phyloP scores from a whole-genome alignment of 306 rosid species.

The Acacia acuminata region DNA sequence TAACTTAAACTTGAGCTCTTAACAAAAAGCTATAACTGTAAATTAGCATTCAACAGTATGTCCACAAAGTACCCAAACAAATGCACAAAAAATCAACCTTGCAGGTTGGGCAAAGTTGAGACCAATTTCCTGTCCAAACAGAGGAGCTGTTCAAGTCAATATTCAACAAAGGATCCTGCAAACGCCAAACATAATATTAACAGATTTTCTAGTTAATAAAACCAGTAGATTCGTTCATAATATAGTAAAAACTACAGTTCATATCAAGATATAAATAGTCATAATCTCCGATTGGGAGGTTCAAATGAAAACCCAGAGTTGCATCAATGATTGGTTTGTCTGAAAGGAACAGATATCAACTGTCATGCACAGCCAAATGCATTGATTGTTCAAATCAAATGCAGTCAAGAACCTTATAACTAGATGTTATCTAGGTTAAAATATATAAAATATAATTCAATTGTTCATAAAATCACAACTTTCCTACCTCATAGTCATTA shows the following conservation, averaged over 20 bases:
- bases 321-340: slow-evolving; percentile 24
- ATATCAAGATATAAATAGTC: slow-evolving; percentile 26
- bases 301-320: slow-evolving; percentile 14
- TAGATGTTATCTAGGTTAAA: slow-evolving; percentile 15
- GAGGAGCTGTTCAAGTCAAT: slow-evolving; percentile 76
- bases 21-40: slow-evolving; percentile 20
- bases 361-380: slow-evolving; percentile 1
- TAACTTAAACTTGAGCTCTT: slow-evolving; percentile 32
- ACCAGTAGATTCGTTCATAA: neutral
- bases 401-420: slow-evolving; percentile 12
- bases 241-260: neutral
- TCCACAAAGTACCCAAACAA: slow-evolving; percentile 25
- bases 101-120: slow-evolving; percentile 98
- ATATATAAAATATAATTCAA: neutral
- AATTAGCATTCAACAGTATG: slow-evolving; percentile 12
- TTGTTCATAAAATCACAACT: neutral
- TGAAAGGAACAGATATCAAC: neutral
- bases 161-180: slow-evolving; percentile 83
- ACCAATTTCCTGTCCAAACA: slow-evolving; percentile 93
- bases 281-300: slow-evolving; percentile 9
- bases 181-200: slow-evolving; percentile 25
- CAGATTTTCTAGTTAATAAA: slow-evolving; percentile 4
- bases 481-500: neutral
- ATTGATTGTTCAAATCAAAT: slow-evolving; percentile 11
- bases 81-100: slow-evolving; percentile 59